Evolutionary conservation across 345 rosid species (phyloP), one percentile per base, ranked within the genome.

Genomic region (Ceriops decandra): DNA sequence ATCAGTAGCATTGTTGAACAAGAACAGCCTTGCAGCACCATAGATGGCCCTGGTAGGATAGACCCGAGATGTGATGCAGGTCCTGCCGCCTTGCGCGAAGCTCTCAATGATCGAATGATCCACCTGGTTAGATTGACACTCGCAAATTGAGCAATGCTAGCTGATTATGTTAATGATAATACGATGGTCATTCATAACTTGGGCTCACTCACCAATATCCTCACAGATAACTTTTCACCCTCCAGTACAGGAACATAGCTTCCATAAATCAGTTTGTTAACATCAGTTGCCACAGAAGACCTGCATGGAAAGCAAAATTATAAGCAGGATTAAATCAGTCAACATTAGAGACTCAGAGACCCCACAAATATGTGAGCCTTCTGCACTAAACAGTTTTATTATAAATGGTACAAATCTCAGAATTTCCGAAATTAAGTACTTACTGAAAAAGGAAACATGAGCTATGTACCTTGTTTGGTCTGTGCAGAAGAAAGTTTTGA

Each of bases 61-160:
- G 13, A 82, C 85, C 60, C 97, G 63, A 3, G 93, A 81, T 4
- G 96, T 82, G 33, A 89, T 85, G 52, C 73, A 60, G 51, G 88
- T 72, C 76, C 98, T 83, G 10, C 97, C 98, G 31, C 92, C 92
- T 79, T 85, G 97, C n/a, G 88, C 98, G 56, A 89, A 90, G 69
- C 86, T 85, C 75, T 89, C 96, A 8, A 89, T 80, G 8, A 89
- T 83, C 5, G 96, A 85, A 82, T 93, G 98, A 78, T 90, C 95
- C 65, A 88, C 85, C 91, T 88, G 71, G 4, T 52, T 21, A 16
- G 33, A 7, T 16, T 28, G 21, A 2, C 10, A 65, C 27, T 3
- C 20, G 5, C 28, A 24, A 5, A 22, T 5, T 22, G n/a, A 59
- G 65, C 32, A 20, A 27, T 22, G 58, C 7, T 35, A 5, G 33